Evolutionary conservation across 176 grass and related monocot genomes (phyloP), one percentile per base, ranked within the genome.

Genomic region (Musa acuminata): DNA sequence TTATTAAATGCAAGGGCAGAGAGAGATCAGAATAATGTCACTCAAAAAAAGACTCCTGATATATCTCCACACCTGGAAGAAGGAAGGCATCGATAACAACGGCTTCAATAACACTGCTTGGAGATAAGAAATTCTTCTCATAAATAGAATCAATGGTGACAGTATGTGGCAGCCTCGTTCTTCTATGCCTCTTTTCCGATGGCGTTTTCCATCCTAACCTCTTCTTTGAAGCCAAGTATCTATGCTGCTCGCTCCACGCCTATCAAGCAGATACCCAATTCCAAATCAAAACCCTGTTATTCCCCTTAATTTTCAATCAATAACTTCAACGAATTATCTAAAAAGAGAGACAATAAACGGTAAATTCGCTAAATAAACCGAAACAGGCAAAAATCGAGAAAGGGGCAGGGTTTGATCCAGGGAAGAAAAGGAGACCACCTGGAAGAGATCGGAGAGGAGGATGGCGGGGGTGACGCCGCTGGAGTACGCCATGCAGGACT

Each of bases 81-180:
- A 89, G 74, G 49, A 91, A 97, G 22, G 84, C 81, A 9, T 93
- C 84, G 1, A 97, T 49, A 22, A 93, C 54, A 22, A 98, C 80
- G 49, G 82, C 88, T 85, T 91, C 90, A 80, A 98, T 81, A 55
- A 89, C 87, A 80, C 86, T 93, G 72, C 67, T 86, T 74, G 75
- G 75, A 78, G 90, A 91, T 59, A 98, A 73, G 80, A 98, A 98
- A 51, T 87, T 93, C 77, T 98, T 98, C 85, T 93, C 94, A 48
- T 82, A 78, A 72, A 93, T 91, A 27, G 87, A 98, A 74, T 93
- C 86, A 17, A 93, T 89, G 69, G 90, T 87, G 57, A 93, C 54
- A 16, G 90, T 88, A 66, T 81, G 73, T 29, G 87, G 81, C 75
- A 98, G 69, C 78, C 83, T 64, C 84, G 81, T 79, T 84, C 90